These are phyloP conservation scores for Eucalyptus rudis DNA, from an alignment of 345 rosid species.

Conservation along the genomic window DNA sequence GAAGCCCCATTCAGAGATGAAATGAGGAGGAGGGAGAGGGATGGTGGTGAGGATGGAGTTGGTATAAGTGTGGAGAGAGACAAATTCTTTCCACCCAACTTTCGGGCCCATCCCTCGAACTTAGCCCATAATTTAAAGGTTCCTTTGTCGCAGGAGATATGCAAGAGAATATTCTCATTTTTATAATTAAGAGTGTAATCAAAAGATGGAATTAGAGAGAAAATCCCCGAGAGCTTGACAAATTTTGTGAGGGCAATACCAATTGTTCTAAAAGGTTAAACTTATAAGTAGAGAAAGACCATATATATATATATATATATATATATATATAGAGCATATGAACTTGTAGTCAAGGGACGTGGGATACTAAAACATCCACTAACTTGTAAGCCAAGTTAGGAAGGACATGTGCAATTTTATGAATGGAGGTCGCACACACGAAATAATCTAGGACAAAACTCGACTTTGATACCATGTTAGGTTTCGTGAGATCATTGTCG, in stretches of 20 bases:
- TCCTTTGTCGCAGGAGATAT: background rate
- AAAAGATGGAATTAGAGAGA: background rate
- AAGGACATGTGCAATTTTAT: background rate
- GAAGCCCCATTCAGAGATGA: background rate
- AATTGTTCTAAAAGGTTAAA: background rate
- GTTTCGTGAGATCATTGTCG: accelerated
- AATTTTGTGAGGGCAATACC: accelerated
- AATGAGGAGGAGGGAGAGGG: background rate
- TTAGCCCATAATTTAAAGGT: background rate
- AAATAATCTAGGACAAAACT: accelerated
- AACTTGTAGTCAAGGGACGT: background rate
- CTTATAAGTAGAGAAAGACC: background rate
- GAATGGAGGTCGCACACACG: accelerated
- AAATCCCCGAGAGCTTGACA: accelerated
- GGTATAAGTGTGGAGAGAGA: background rate
- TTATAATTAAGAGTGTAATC: background rate
- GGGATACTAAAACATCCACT: background rate
- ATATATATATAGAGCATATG: background rate
- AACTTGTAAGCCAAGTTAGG: background rate
- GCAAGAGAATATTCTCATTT: background rate
- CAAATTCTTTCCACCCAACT: background rate
- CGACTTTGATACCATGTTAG: accelerated
- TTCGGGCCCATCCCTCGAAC: background rate
- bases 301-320: background rate
- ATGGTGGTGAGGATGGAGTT: background rate